Evolutionary conservation across 2,329 filamentous ascomycete genomes (phyloP).

Genomic region (Delphinella strobiligena): DNA sequence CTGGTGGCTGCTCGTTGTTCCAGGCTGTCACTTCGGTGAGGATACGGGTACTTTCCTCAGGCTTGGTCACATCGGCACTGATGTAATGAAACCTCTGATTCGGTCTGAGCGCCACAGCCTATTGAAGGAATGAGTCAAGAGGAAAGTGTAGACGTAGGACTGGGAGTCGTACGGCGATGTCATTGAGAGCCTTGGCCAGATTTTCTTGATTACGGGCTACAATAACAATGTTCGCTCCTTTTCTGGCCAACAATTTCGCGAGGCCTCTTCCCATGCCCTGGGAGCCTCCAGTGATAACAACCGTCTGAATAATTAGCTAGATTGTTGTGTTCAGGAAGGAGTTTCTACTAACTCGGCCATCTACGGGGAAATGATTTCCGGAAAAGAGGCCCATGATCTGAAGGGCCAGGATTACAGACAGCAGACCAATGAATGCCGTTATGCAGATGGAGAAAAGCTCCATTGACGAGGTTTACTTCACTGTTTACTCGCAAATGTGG

Average conservation of each 20-base stretch:
- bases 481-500: too few species aligned
- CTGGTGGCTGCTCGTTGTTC: slow-evolving; percentile 63
- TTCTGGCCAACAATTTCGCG: slow-evolving; percentile 61
- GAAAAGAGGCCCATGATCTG: slow-evolving; percentile 56
- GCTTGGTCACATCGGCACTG: slow-evolving; percentile 64
- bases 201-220: slow-evolving; percentile 67
- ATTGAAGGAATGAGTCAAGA: slow-evolving; percentile 27
- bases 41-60: slow-evolving; percentile 57
- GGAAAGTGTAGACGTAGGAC: slow-evolving; percentile 6
- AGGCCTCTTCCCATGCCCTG: slow-evolving; percentile 80
- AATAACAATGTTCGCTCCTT: slow-evolving; percentile 78
- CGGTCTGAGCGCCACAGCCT: background rate
- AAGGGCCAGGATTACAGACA: slow-evolving; percentile 26
- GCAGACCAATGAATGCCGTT: slow-evolving; percentile 20
- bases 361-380: slow-evolving; percentile 68
- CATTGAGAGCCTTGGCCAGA: slow-evolving; percentile 56
- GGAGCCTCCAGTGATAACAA: slow-evolving; percentile 81
- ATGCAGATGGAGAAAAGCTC: slow-evolving; percentile 14
- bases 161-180: slow-evolving; percentile 45
- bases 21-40: slow-evolving; percentile 61
- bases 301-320: slow-evolving; percentile 50
- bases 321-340: slow-evolving; percentile 6
- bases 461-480: too few species aligned
- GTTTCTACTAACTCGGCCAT: slow-evolving; percentile 57
- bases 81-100: slow-evolving; percentile 72